Evolutionary conservation across 805 yeast genomes (phyloP).

Genomic region (Jamesozyma lodderae): DNA sequence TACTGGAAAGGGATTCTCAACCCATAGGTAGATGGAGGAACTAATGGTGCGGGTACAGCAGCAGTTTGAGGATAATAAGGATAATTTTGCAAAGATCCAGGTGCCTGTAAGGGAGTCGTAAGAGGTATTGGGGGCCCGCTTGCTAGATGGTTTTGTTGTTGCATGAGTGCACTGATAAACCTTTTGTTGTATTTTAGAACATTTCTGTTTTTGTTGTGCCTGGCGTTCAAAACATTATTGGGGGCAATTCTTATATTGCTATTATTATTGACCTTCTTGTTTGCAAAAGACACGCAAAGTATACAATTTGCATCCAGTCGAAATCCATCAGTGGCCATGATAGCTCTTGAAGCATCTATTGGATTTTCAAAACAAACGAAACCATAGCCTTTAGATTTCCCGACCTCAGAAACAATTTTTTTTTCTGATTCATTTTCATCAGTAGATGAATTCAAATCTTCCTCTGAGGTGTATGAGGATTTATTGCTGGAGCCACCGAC

Average conservation of each 20-base stretch:
- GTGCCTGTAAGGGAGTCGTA: not conserved
- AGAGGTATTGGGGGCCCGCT: not conserved
- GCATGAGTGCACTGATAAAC: constrained; percentile 21
- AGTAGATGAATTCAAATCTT: constrained; percentile 4
- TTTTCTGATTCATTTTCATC: not conserved
- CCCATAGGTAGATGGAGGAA: too few relatives aligned
- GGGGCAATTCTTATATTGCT: not conserved
- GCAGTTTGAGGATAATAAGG: not conserved
- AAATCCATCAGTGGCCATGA: constrained; percentile 38
- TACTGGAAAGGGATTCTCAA: too few relatives aligned
- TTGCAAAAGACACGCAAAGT: constrained; percentile 68
- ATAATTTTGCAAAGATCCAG: not conserved
- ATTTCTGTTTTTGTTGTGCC: not conserved
- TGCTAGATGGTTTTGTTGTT: constrained; percentile 12
- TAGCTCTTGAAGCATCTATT: constrained; percentile 59
- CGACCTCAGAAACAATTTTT: not conserved
- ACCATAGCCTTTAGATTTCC: constrained; percentile 62
- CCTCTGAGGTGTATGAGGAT: not conserved
- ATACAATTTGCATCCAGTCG: constrained; percentile 41
- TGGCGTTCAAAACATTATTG: not conserved
- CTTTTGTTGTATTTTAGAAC: constrained; percentile 17
- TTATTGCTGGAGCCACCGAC: constrained; percentile 27
- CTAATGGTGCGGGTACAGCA: too few relatives aligned
- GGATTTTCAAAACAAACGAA: constrained; percentile 67
- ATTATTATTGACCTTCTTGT: constrained; percentile 22